Base-by-base conservation (phyloP, 2,329 filamentous ascomycete genomes). In the Aspergillus fumigatus region DNA sequence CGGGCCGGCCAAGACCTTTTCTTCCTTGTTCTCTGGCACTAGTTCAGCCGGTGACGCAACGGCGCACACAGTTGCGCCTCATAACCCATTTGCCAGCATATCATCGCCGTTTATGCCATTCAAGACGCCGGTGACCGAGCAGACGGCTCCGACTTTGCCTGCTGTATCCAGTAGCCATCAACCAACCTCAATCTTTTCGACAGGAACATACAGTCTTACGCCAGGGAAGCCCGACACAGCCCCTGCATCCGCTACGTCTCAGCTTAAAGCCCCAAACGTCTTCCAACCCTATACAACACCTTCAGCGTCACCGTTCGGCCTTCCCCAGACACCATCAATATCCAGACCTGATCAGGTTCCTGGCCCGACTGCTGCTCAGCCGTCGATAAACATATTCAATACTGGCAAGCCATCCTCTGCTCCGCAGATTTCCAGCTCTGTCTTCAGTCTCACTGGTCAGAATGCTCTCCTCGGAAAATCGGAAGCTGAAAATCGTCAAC, bases 161-260 rank as follows among this genome's bases (percentile, higher is more conserved):
- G 7, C 52, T 21, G 25, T 56, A 3, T 23, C 23, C 43, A 47
- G 43, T 25, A 23, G 21, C 8, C 35, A 51, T n/a, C 26, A 50
- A 17, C n/a, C 55, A 14, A 65, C 59, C 48, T 57, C 62, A 19
- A 64, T 65, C 32, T 52, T 58, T 45, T 55, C 49, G 19, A 17
- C 49, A 40, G 35, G 14, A 21, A 6, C 50, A 29, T 19, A 4
- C 3, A 52, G 27, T 23, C n/a, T 21, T 21, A 26, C 21, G 23
- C 23, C 23, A 25, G 17, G 17, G 38, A 23, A 51, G 26, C 10
- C n/a, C 25, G 49, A 47, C 43, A 25, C 54, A 52, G 8, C 55
- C 25, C 11, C 52, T 50, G 23, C 41, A 25, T 48, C 48, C 5
- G 29, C 51, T 4, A 23, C 51, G 14, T 23, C 55, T 32, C 23